These are phyloP conservation scores for Diaporthe sp. DNA, from an alignment of 2,329 filamentous ascomycete genomes.

Conservation along the genomic window DNA sequence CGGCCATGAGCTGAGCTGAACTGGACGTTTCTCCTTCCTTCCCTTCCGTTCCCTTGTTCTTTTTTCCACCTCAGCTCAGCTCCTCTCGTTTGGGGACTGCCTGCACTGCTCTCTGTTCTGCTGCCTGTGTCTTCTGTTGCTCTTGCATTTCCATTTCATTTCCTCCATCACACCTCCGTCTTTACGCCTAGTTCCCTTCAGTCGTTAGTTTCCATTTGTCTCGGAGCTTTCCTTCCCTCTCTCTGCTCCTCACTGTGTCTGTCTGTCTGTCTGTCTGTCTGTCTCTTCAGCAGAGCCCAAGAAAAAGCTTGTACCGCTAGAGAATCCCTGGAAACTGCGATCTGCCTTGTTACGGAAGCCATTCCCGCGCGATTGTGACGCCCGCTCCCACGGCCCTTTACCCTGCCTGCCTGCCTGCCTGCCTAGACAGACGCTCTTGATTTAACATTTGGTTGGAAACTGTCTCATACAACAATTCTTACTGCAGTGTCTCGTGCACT, in stretches of 20 bases:
- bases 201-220: slow-evolving; percentile 20
- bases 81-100: neutral
- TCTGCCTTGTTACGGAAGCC: slow-evolving; percentile 16
- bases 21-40: slow-evolving; percentile 25
- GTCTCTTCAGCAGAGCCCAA: neutral
- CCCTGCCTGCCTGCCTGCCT: neutral
- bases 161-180: neutral
- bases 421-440: neutral
- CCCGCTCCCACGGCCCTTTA: slow-evolving; percentile 5
- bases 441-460: neutral
- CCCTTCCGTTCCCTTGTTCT: slow-evolving; percentile 28
- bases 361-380: slow-evolving; percentile 8
- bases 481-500: neutral
- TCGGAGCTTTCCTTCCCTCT: slow-evolving; percentile 3
- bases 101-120: neutral
- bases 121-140: neutral
- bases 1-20: slow-evolving; percentile 22
- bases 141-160: neutral
- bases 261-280: neutral
- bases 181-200: neutral
- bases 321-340: slow-evolving; percentile 21
- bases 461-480: neutral
- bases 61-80: neutral
- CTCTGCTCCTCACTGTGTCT: neutral
- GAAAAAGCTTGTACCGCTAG: slow-evolving; percentile 25